Conservation (phyloP, 768 basidiomycete genomes). For the Kwoniella dejecticola region DNA sequence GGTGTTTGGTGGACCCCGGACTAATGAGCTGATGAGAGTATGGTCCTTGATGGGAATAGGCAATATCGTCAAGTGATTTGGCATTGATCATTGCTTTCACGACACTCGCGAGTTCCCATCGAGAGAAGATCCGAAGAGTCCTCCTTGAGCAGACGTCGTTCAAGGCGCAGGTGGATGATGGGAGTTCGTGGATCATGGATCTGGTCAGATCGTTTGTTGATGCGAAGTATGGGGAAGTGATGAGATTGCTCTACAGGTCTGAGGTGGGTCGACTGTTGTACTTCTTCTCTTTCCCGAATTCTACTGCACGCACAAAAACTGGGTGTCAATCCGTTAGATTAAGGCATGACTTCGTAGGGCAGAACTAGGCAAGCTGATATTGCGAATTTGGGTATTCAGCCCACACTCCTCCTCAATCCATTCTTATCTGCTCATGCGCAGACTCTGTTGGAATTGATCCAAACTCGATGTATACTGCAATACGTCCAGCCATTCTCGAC, state of each 20-base stretch:
- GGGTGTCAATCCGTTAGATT: too few relatives aligned
- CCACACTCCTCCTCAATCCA: slow-evolving; percentile 74
- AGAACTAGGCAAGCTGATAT: not conserved
- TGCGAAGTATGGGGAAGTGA: slow-evolving; percentile 79
- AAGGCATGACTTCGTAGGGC: too few relatives aligned
- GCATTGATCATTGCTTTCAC: slow-evolving; percentile 84
- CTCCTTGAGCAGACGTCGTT: slow-evolving; percentile 70
- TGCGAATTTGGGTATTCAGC: slow-evolving; percentile 58
- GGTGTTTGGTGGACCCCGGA: too few relatives aligned
- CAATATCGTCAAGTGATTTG: slow-evolving; percentile 78
- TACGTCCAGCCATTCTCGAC: slow-evolving; percentile 90
- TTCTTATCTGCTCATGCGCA: slow-evolving; percentile 72
- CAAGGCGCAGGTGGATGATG: slow-evolving; percentile 69
- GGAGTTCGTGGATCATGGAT: slow-evolving; percentile 83
- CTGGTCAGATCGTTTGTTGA: slow-evolving; percentile 81
- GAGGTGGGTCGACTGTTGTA: slow-evolving; percentile 60
- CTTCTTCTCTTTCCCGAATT: too few relatives aligned
- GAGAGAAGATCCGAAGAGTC: slow-evolving; percentile 68
- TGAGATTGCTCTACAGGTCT: slow-evolving; percentile 71
- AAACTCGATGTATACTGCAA: slow-evolving; percentile 74
- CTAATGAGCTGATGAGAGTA: slow-evolving; percentile 4
- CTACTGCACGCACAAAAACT: too few relatives aligned
- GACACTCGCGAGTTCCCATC: slow-evolving; percentile 73
- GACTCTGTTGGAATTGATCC: slow-evolving; percentile 69
- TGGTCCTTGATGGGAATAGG: slow-evolving; percentile 56